Percentiles rank a stretch among this genome's conserved stretches.
Conservation (phyloP, 1,284 basidiomycete genomes). For the Tilletia indica region DNA sequence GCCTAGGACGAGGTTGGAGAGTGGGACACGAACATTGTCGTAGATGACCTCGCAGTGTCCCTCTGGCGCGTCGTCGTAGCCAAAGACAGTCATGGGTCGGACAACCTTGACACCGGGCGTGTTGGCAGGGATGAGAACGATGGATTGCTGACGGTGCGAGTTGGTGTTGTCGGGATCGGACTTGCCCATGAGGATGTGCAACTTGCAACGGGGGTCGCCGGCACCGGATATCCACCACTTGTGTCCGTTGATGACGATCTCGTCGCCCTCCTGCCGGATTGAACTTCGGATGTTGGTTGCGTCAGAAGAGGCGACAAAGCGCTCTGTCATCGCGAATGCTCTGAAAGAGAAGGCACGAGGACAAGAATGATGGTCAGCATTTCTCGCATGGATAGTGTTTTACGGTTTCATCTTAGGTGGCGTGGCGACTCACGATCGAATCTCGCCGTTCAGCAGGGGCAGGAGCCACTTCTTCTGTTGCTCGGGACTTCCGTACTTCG, state of each 20-base stretch:
- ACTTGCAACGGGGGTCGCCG: constrained; percentile 81
- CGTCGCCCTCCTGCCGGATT: constrained; percentile 77
- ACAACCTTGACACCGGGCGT: constrained; percentile 83
- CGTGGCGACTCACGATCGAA: constrained; percentile 69
- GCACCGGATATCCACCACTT: constrained; percentile 99
- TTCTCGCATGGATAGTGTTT: no score
- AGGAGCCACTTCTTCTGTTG: constrained; percentile 89
- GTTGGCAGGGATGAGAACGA: constrained; percentile 87
- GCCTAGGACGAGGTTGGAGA: constrained; percentile 78
- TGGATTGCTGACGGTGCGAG: constrained; percentile 79
- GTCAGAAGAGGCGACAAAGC: constrained; percentile 77
- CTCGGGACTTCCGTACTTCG: constrained; percentile 80
- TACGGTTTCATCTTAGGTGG: no score
- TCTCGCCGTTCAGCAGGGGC: constrained; percentile 86
- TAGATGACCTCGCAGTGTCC: constrained; percentile 95
- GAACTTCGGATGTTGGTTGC: constrained; percentile 92
- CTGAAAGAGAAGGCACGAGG: constrained; percentile 57
- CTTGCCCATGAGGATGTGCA: constrained; percentile 93
- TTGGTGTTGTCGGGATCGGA: constrained; percentile 73
- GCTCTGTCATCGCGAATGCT: constrained; percentile 52
- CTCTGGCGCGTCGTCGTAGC: constrained; percentile 56
- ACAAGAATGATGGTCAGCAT: neutral
- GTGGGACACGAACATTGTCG: constrained; percentile 84
- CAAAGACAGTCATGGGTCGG: constrained; percentile 77
- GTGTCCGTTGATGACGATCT: constrained; percentile 91